These are phyloP conservation scores for Hapsidospora chrysogenum DNA, from an alignment of 495 filamentous ascomycete species.

Conservation along the genomic window DNA sequence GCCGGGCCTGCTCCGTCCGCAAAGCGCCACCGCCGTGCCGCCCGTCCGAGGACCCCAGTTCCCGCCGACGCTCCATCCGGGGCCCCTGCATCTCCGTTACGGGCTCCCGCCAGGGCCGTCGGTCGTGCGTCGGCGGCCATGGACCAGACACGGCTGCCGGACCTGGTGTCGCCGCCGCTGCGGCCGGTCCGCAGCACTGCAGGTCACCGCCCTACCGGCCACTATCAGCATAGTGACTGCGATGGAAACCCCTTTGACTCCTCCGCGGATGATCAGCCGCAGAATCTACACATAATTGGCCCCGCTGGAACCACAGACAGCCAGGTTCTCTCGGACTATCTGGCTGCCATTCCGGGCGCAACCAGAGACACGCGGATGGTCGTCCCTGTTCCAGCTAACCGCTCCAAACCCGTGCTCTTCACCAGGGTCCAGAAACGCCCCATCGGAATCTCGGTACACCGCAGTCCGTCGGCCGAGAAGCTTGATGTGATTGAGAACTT, in stretches of 20 bases:
- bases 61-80: too few relatives aligned
- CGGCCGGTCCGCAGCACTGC: neutral
- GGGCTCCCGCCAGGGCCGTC: neutral
- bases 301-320: slow-evolving; percentile 34
- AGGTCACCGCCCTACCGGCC: neutral
- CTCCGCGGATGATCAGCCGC: slow-evolving; percentile 14
- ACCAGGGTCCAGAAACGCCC: slow-evolving; percentile 13
- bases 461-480: slow-evolving; percentile 33
- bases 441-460: slow-evolving; percentile 29
- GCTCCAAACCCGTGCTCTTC: slow-evolving; percentile 3
- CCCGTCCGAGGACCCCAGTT: neutral
- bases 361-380: slow-evolving; percentile 6
- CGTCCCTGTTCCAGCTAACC: neutral
- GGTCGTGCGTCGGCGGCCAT: neutral
- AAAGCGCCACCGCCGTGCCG: slow-evolving; percentile 3
- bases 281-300: slow-evolving; percentile 29
- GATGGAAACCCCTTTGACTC: neutral
- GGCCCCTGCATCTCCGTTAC: neutral
- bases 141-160: neutral
- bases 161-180: neutral
- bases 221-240: neutral
- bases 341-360: slow-evolving; percentile 17
- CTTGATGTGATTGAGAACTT: slow-evolving; percentile 38
- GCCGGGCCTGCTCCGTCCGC: too few relatives aligned
- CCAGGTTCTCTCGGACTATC: slow-evolving; percentile 33